A percentile compares a stretch with the other conserved stretches of the same genome.
These are phyloP conservation scores for Fagopyrum tataricum DNA, from an alignment of 148 eudicot genomes.

Conservation along the genomic window DNA sequence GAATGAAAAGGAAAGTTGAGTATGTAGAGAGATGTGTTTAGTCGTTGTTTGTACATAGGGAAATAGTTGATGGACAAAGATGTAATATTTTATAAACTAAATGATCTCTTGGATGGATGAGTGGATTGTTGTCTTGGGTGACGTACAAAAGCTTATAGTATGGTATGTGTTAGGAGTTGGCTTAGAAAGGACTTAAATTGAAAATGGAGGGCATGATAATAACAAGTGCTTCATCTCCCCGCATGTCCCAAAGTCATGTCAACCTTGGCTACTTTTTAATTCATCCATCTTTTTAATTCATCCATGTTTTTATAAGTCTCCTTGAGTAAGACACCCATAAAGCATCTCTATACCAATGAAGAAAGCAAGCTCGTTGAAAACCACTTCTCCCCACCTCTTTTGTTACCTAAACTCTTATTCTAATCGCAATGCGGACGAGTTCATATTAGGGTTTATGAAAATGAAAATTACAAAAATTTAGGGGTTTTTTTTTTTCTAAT, in stretches of 20 bases:
- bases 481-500: background rate
- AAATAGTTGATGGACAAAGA: no score
- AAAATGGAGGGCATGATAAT: constrained; percentile 10
- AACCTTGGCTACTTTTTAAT: background rate
- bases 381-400: constrained; percentile 9
- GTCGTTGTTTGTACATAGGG: constrained; percentile 6
- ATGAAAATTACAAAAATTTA: no score
- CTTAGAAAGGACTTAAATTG: background rate
- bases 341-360: background rate
- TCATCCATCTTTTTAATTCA: constrained; percentile 3
- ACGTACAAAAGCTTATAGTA: background rate
- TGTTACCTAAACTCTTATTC: constrained; percentile 1
- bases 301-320: constrained; percentile 3
- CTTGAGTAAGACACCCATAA: constrained; percentile 4
- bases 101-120: no score
- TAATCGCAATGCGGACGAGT: background rate
- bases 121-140: no score
- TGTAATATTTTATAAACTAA: no score
- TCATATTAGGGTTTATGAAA: no score
- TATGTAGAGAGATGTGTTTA: background rate
- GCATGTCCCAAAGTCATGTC: constrained; percentile 13
- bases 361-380: constrained; percentile 3
- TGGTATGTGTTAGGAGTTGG: background rate
- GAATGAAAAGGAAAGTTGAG: background rate
- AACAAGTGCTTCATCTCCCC: constrained; percentile 8